Evolutionary conservation across 257 asterid species (phyloP).

Genomic region (Agastache rugosa): DNA sequence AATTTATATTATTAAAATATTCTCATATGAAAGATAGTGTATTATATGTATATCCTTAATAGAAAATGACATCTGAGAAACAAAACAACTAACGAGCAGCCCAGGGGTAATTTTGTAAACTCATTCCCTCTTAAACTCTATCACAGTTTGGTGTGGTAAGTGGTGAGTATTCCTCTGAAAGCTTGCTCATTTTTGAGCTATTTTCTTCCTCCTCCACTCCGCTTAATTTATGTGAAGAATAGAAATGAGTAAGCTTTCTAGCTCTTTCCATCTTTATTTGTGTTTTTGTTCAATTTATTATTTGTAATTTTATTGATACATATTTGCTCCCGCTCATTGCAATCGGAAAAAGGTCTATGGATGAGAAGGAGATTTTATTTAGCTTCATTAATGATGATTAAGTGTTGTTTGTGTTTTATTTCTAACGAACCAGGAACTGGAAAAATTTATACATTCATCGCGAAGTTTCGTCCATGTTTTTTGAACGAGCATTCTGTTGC

Average conservation of each 20-base stretch:
- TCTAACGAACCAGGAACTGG: slow-evolving; percentile 42
- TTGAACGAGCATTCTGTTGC: slow-evolving; percentile 35
- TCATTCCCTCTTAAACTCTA: background rate
- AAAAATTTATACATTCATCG: slow-evolving; percentile 36
- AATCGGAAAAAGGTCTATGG: background rate
- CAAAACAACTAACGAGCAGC: no score
- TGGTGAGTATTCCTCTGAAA: no score
- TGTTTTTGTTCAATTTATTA: background rate
- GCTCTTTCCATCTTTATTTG: background rate
- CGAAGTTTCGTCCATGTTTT: slow-evolving; percentile 37
- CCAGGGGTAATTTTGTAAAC: slow-evolving; percentile 3
- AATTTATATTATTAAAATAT: no score
- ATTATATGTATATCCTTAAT: no score
- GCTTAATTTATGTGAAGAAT: background rate
- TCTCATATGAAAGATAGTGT: no score
- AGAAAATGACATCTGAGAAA: no score
- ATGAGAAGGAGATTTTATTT: background rate
- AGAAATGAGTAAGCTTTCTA: slow-evolving; percentile 36
- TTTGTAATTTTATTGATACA: background rate
- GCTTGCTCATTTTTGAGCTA: no score
- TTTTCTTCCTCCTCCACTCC: background rate
- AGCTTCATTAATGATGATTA: background rate
- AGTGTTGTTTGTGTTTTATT: background rate
- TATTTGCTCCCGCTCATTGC: background rate
- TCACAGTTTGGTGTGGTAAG: no score